Base-by-base conservation (phyloP, 441 rosid species). In the Geranium incanum region DNA sequence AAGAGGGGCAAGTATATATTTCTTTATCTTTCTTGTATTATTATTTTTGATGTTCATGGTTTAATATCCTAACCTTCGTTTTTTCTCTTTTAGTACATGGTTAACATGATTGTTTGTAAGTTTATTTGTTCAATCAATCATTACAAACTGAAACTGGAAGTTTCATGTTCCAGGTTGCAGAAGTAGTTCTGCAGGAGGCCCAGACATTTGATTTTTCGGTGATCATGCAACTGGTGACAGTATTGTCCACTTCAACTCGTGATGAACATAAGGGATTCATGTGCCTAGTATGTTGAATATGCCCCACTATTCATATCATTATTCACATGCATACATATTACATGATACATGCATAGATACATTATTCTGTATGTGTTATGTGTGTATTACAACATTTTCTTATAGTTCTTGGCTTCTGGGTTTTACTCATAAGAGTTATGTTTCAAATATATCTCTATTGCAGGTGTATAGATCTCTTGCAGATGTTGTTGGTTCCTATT, bases 401-500 rank as follows among this genome's bases (percentile, higher is more conserved):
- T 23, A 21, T 8, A 23, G 66, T 62, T 23, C 15, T 23, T 62
- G 66, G 37, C 1, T 60, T 62, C 37, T 18, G 66, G 36, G 66
- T 11, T 62, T 21, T 23, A 23, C 37, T 18, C 15, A 5, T 11
- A 11, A 18, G 7, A 21, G 36, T 9, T 28, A 62, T 62, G n/a
- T 62, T 62, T 62, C 37, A 62, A 62, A 21, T 23, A 21, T 28
- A 72, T 78, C 18, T 74, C 77, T 74, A 57, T 80, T 86, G 75
- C 84, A 94, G 99, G 97, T 94, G 73, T 88, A 87, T 85, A 92
- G 90, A 82, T 86, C 97, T 66, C 89, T 92, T 72, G 92, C 99
- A 38, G 94, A 94, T 71, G 92, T 90, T 81, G 80, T 91, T 80
- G 99, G 97, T 79, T 94, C 97, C 73, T 94, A 87, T 83, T 91